Percentiles rank a stretch among this genome's conserved stretches.
phyloP scores from a whole-genome alignment of 768 basidiomycete genomes.

The Mycena filopes region DNA sequence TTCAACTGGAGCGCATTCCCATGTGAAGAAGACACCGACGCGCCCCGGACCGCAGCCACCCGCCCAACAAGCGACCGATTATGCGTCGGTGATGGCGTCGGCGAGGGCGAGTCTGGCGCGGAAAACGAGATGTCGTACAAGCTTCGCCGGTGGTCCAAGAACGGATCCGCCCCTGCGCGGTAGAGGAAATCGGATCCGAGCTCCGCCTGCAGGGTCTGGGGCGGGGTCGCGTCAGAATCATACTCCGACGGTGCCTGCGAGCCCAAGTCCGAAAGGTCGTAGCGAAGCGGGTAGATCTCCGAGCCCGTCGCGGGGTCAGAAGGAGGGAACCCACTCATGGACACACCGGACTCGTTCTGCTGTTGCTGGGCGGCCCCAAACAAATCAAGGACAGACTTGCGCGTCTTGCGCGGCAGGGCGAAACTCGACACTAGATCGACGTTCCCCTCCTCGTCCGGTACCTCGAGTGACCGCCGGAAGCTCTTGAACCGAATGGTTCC shows the following conservation, averaged over 20 bases:
- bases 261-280: conserved; percentile 35
- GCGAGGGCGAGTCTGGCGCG: conserved; percentile 53
- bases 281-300: conserved; percentile 47
- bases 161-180: conserved; percentile 54
- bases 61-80: conserved; percentile 23
- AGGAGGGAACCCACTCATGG: conserved; percentile 32
- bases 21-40: conserved; percentile 2
- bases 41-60: neutral
- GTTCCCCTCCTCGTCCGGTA: conserved; percentile 2
- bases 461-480: conserved; percentile 36
- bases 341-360: conserved; percentile 39
- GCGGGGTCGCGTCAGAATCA: conserved; percentile 35
- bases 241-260: conserved; percentile 26
- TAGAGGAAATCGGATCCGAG: conserved; percentile 65
- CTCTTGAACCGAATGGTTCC: conserved; percentile 45
- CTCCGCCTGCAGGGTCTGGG: conserved; percentile 64
- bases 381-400: conserved; percentile 70
- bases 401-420: conserved; percentile 39
- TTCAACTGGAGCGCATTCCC: conserved; percentile 47
- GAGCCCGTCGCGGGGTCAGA: conserved; percentile 46
- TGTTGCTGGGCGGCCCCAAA: conserved; percentile 52
- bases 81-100: conserved; percentile 44
- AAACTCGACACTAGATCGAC: neutral
- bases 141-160: conserved; percentile 54
- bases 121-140: conserved; percentile 64